Conservation (phyloP, 1,284 basidiomycete species). For the Trichosporon sp. region DNA sequence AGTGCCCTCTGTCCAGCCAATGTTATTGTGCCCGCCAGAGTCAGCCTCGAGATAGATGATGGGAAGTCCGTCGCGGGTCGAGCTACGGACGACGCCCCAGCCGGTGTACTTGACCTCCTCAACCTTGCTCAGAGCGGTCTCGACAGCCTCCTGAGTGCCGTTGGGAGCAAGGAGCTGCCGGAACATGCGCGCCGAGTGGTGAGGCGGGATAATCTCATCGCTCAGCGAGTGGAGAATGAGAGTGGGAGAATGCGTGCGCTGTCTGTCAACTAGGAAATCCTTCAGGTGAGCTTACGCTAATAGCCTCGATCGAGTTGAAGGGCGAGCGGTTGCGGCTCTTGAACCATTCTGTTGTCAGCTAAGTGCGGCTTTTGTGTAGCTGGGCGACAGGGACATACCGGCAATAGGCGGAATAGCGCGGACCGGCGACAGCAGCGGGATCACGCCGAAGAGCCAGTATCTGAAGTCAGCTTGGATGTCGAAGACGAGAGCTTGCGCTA, state of each 20-base stretch:
- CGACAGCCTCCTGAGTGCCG: neutral
- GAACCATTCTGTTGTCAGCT: conserved; percentile 26
- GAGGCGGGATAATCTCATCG: conserved; percentile 72
- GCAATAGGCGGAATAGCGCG: conserved; percentile 23
- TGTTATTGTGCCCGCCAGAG: conserved; percentile 36
- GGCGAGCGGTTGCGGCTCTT: conserved; percentile 22
- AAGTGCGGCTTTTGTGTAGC: neutral
- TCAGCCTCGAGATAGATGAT: conserved; percentile 40
- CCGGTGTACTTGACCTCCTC: conserved; percentile 17
- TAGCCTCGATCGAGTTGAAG: conserved; percentile 31
- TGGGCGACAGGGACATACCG: no score
- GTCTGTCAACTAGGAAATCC: neutral
- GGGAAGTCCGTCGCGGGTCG: conserved; percentile 11
- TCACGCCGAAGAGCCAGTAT: conserved; percentile 32
- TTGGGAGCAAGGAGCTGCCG: conserved; percentile 51
- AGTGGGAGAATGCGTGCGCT: conserved; percentile 62
- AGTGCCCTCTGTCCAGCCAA: conserved; percentile 43
- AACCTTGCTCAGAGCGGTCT: neutral
- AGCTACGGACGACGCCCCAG: conserved; percentile 29
- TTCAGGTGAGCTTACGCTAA: conserved; percentile 19
- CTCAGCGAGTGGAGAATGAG: conserved; percentile 73
- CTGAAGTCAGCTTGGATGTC: conserved; percentile 19
- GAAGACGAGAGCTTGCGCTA: neutral
- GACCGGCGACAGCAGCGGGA: conserved; percentile 37
- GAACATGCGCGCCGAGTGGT: conserved; percentile 70